A percentile compares a stretch with the other conserved stretches of the same genome.
These are phyloP conservation scores for Torulaspora maleeae DNA, from an alignment of 805 yeast species.

Conservation along the genomic window DNA sequence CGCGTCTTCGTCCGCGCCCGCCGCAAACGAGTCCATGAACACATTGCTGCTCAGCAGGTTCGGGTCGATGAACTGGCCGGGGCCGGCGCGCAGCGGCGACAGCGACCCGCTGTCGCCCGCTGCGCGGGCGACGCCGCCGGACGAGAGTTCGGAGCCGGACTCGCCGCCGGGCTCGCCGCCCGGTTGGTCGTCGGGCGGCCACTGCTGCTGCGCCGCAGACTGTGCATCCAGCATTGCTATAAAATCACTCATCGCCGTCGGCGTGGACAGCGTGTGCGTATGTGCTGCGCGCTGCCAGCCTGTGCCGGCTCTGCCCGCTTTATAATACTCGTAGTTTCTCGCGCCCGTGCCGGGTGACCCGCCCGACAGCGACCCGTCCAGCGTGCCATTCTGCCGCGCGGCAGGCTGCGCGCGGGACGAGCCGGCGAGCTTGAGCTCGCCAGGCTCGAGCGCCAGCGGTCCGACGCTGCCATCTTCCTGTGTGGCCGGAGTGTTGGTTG, in stretches of 20 bases:
- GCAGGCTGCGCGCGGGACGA: too few relatives aligned
- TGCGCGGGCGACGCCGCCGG: not conserved
- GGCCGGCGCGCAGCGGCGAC: constrained; percentile 10
- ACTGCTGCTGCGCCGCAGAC: constrained; percentile 10
- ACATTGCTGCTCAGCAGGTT: constrained; percentile 16
- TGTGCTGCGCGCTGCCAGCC: constrained; percentile 1
- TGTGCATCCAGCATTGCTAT: constrained; percentile 26
- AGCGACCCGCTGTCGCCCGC: constrained; percentile 9
- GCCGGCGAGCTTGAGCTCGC: too few relatives aligned
- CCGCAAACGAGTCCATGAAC: constrained; percentile 16
- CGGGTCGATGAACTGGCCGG: constrained; percentile 19
- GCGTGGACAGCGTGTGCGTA: constrained; percentile 15
- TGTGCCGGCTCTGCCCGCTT: not conserved
- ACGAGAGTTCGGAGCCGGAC: constrained; percentile 10
- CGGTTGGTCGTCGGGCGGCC: constrained; percentile 2
- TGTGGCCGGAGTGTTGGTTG: constrained; percentile 10
- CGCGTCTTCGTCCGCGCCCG: not conserved
- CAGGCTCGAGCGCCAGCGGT: not conserved
- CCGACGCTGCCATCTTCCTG: not conserved
- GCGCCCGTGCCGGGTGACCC: constrained; percentile 5
- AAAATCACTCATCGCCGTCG: constrained; percentile 29
- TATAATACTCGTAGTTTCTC: constrained; percentile 1
- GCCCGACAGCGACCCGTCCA: not conserved
- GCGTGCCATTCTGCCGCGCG: constrained; percentile 1
- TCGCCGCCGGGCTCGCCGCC: not conserved